Conservation (phyloP, 2,329 filamentous ascomycete genomes). For the Ophiobolus disseminans region DNA sequence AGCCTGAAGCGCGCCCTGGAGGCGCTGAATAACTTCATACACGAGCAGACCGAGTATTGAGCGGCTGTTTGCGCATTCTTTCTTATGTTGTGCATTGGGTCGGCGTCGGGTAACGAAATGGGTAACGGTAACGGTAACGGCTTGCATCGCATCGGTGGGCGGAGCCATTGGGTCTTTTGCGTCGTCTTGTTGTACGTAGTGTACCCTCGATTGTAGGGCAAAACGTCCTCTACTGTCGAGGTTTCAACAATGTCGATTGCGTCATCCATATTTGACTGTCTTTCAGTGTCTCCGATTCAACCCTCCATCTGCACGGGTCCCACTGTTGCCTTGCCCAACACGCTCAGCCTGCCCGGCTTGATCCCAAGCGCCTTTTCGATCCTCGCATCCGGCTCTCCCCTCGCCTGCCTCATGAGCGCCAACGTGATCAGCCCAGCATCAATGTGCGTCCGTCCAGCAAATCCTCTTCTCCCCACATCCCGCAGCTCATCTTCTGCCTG, state of each 20-base stretch:
- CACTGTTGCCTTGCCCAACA: constrained; percentile 33
- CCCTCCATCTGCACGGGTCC: constrained; percentile 27
- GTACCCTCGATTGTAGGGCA: constrained; percentile 21
- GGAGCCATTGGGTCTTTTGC: constrained; percentile 3
- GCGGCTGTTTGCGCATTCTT: constrained; percentile 13
- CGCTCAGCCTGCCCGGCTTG: constrained; percentile 40
- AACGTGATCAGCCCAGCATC: constrained; percentile 53
- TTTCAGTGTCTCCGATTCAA: constrained; percentile 6
- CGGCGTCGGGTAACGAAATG: constrained; percentile 31
- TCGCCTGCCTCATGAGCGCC: constrained; percentile 40
- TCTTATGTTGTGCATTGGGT: constrained; percentile 20
- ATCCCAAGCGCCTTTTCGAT: constrained; percentile 44
- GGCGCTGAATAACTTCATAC: constrained; percentile 49
- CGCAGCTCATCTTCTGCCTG: constrained; percentile 63
- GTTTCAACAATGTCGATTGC: no score
- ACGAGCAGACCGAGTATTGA: constrained; percentile 43
- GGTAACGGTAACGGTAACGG: constrained; percentile 11
- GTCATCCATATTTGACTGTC: constrained; percentile 12
- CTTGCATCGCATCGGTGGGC: constrained; percentile 28
- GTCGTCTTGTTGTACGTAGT: constrained; percentile 26
- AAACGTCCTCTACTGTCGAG: no score
- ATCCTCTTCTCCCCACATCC: constrained; percentile 50
- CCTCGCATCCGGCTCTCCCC: constrained; percentile 37
- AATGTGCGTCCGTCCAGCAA: constrained; percentile 53
- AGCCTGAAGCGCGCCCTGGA: constrained; percentile 40